Base-by-base conservation (phyloP, 179 eudicot species). In the Dionaea muscipula region DNA sequence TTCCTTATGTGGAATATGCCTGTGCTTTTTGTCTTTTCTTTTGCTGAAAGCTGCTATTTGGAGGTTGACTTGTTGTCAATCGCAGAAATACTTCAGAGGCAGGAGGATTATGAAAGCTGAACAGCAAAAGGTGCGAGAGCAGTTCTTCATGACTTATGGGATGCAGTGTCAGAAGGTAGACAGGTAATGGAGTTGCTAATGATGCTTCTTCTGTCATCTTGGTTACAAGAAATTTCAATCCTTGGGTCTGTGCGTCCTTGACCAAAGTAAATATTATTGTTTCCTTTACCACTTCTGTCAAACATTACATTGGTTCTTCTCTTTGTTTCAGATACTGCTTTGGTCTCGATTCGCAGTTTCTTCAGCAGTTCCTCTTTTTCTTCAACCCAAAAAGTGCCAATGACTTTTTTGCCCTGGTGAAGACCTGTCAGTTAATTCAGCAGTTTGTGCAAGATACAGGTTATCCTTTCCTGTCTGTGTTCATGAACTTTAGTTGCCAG, bases 1-100 rank as follows among this genome's bases (percentile, higher is more conserved):
- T 52, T 52, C 37, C 58, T 37, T 39, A 33, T 33, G 37, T 33
- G 12, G 37, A 33, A 33, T 33, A 33, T 33, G 37, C 37, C 37
- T 6, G 16, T 39, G 44, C 17, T 39, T 39, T 43, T 19, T 43
- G 1, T 43, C 10, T 44, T 44, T 16, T 7, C 47, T n/a, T n/a
- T n/a, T n/a, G n/a, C 47, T 59, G 57, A 56, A 27, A 36, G 20
- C 25, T 14, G 41, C 57, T 31, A 15, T 58, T 45, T 66, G 26
- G 50, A 57, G 37, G 54, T 56, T 64, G 50, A 55, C 40, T 60
- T 55, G 45, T 63, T 63, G 33, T 62, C 67, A 33, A 44, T 51
- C 60, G 57, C 96, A 91, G 98, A 91, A 81, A 87, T 91, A 83
- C 79, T 91, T 82, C 78, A 87, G 98, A 82, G 98, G 91, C 68